These are phyloP conservation scores for Jaapia argillacea DNA, from an alignment of 768 basidiomycete genomes.

Conservation along the genomic window DNA sequence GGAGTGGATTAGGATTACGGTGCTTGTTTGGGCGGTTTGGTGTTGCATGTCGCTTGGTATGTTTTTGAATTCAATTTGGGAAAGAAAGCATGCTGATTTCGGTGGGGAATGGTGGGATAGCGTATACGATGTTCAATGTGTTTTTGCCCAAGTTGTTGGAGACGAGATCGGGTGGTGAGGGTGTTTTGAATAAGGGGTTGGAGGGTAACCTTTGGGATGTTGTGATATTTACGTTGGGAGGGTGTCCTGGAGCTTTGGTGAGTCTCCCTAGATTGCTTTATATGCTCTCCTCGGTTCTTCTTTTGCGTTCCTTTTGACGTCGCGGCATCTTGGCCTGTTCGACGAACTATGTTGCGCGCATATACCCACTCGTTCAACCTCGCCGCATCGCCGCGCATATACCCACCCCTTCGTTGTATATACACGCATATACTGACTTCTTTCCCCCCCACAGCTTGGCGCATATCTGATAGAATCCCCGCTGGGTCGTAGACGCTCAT, in stretches of 20 bases:
- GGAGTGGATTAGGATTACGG: slow-evolving; percentile 67
- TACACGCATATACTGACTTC: neutral
- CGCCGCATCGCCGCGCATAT: neutral
- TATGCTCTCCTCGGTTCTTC: no score
- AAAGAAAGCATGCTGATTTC: neutral
- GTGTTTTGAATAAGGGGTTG: slow-evolving; percentile 31
- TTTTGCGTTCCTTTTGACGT: no score
- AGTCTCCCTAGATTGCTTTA: slow-evolving; percentile 16
- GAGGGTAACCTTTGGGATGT: slow-evolving; percentile 74
- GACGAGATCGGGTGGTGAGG: slow-evolving; percentile 25
- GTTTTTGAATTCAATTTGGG: slow-evolving; percentile 12
- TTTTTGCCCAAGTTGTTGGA: slow-evolving; percentile 84
- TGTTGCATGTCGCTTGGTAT: slow-evolving; percentile 65
- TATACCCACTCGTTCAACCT: no score
- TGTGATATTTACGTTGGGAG: slow-evolving; percentile 76
- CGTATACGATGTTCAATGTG: slow-evolving; percentile 90
- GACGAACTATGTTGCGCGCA: no score
- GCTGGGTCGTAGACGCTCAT: slow-evolving; percentile 60
- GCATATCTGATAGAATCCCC: slow-evolving; percentile 69
- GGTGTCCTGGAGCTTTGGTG: slow-evolving; percentile 78
- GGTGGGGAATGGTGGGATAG: slow-evolving; percentile 23
- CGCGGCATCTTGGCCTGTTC: no score
- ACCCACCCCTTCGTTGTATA: neutral
- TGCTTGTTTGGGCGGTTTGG: slow-evolving; percentile 78
- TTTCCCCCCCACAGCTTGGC: slow-evolving; percentile 65